Evolutionary conservation across 768 basidiomycete species (phyloP).

Genomic region (Clitopilus passeckerianus): DNA sequence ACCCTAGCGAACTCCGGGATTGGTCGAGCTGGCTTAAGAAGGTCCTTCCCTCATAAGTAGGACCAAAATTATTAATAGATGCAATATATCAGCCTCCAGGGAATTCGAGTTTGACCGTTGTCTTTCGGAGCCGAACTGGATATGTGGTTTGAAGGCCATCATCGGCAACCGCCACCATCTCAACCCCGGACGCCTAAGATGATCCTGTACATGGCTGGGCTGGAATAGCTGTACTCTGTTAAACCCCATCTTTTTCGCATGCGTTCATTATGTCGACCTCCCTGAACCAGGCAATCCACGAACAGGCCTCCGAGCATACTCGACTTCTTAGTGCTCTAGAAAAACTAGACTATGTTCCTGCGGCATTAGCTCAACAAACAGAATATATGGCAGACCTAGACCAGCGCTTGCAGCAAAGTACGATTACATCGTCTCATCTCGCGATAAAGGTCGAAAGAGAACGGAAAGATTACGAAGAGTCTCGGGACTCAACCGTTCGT

Average conservation of each 20-base stretch:
- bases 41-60: slow-evolving; percentile 33
- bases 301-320: slow-evolving; percentile 33
- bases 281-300: slow-evolving; percentile 22
- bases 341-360: slow-evolving; percentile 32
- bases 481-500: slow-evolving; percentile 33
- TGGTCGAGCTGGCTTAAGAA: slow-evolving; percentile 66
- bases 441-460: slow-evolving; percentile 36
- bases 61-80: background rate
- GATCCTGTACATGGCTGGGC: too few relatives aligned
- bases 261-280: background rate
- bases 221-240: too few relatives aligned
- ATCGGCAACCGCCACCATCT: too few relatives aligned
- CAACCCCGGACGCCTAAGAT: too few relatives aligned
- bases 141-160: too few relatives aligned
- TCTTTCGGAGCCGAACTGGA: too few relatives aligned
- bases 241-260: background rate
- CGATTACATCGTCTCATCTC: slow-evolving; percentile 21
- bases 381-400: slow-evolving; percentile 29
- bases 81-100: background rate
- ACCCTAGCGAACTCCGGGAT: slow-evolving; percentile 62
- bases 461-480: slow-evolving; percentile 34
- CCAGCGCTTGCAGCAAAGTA: slow-evolving; percentile 15
- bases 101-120: too few relatives aligned
- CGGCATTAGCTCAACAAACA: slow-evolving; percentile 30
- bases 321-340: slow-evolving; percentile 27